phyloP scores from a whole-genome alignment of 768 basidiomycete species.

The Termitomyces sp. region DNA sequence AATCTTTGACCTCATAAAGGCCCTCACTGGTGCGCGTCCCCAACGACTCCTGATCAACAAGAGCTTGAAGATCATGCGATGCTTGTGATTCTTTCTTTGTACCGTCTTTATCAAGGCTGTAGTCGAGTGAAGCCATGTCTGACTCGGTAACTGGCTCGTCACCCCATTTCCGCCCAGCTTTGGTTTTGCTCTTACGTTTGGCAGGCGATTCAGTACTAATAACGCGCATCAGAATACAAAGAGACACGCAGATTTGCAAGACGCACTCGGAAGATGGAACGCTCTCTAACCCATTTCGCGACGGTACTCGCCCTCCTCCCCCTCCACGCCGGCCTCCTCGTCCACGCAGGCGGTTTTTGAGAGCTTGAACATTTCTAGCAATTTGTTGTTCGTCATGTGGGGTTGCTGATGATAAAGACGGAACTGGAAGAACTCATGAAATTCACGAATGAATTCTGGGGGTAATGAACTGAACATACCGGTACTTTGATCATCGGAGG shows the following conservation, averaged over 20 bases:
- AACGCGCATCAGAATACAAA: neutral
- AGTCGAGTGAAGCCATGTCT: conserved; percentile 94
- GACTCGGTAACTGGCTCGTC: conserved; percentile 72
- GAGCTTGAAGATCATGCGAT: conserved; percentile 50
- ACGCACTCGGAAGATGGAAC: conserved; percentile 68
- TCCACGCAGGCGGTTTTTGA: conserved; percentile 81
- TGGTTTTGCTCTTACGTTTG: conserved; percentile 61
- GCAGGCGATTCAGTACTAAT: conserved; percentile 56
- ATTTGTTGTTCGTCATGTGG: conserved; percentile 85
- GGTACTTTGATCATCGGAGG: conserved; percentile 58
- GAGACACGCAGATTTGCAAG: neutral
- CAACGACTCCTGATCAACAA: conserved; percentile 68
- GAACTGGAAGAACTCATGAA: conserved; percentile 27
- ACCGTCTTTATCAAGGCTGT: conserved; percentile 57
- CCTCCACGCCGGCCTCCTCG: conserved; percentile 59
- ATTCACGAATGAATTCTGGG: neutral
- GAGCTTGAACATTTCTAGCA: conserved; percentile 83
- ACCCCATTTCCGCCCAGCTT: conserved; percentile 89
- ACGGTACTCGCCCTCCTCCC: conserved; percentile 42
- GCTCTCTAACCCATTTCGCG: conserved; percentile 56
- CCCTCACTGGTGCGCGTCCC: conserved; percentile 74
- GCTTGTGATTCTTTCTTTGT: conserved; percentile 22
- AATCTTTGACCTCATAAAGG: conserved; percentile 63
- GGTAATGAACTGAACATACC: conserved; percentile 29
- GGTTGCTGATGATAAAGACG: conserved; percentile 42